Evolutionary conservation across 23 red algal genomes (phyloP).

Genomic region (Gracilaria gracilis): DNA sequence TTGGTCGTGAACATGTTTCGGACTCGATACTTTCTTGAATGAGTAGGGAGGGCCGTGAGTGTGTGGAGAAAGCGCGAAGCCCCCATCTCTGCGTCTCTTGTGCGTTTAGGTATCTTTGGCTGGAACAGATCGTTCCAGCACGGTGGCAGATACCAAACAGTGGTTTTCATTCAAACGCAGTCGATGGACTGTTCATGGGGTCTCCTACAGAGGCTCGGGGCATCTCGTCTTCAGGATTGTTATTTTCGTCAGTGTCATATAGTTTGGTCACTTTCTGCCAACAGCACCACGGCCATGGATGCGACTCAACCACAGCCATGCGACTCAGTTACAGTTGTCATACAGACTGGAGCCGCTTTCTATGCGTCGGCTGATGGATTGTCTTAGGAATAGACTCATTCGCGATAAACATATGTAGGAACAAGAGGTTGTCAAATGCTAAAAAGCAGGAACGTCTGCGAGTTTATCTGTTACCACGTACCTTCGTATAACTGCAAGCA

Average conservation of each 20-base stretch:
- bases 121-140: constrained; percentile 4
- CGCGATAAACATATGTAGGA: not conserved
- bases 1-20: not conserved
- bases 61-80: not conserved
- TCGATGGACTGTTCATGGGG: not conserved
- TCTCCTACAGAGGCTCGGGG: not conserved
- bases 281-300: not conserved
- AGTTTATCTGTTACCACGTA: too few relatives aligned
- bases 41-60: not conserved
- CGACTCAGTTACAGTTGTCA: not conserved
- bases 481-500: too few relatives aligned
- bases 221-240: not conserved
- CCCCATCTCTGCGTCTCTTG: not conserved
- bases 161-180: not conserved
- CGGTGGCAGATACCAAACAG: not conserved
- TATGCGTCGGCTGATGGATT: not conserved
- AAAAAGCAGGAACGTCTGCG: too few relatives aligned
- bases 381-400: not conserved
- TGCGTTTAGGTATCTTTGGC: not conserved
- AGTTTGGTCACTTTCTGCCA: not conserved
- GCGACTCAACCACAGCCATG: not conserved
- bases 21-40: not conserved
- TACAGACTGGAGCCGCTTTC: not conserved
- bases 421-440: too few relatives aligned
- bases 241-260: not conserved